A percentile compares a stretch with the other conserved stretches of the same genome.
phyloP scores from a whole-genome alignment of 2,329 filamentous ascomycete genomes.

The Fusarium sp. region DNA sequence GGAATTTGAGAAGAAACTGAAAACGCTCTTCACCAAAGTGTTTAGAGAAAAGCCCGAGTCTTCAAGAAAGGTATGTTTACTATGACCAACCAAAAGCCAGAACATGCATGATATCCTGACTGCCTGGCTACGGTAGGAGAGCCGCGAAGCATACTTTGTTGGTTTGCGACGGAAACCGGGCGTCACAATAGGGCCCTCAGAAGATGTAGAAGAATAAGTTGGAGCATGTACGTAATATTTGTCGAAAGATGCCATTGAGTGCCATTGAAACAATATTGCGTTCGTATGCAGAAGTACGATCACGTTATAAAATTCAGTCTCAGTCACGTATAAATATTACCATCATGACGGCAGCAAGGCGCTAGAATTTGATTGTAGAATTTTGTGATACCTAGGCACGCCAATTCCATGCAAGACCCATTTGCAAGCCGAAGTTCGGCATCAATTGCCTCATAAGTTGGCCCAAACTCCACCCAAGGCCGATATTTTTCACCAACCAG shows the following conservation, averaged over 20 bases:
- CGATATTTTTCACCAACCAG: slow-evolving; percentile 45
- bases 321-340: slow-evolving; percentile 37
- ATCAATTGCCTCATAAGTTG: slow-evolving; percentile 49
- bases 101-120: slow-evolving; percentile 6
- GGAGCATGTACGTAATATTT: not conserved
- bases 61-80: slow-evolving; percentile 78
- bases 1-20: slow-evolving; percentile 79
- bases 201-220: slow-evolving; percentile 6
- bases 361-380: slow-evolving; percentile 53
- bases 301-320: not conserved
- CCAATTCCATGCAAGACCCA: slow-evolving; percentile 60
- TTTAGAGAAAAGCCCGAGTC: slow-evolving; percentile 91
- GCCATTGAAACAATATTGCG: not conserved
- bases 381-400: slow-evolving; percentile 63
- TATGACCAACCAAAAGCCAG: not conserved
- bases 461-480: slow-evolving; percentile 48
- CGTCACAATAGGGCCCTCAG: slow-evolving; percentile 46
- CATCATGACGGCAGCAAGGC: slow-evolving; percentile 45
- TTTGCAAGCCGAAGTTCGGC: slow-evolving; percentile 52
- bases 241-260: not conserved
- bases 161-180: slow-evolving; percentile 75
- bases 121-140: slow-evolving; percentile 50
- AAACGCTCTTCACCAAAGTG: slow-evolving; percentile 82
- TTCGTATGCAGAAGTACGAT: not conserved
- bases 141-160: slow-evolving; percentile 87